Evolutionary conservation across 169 alveolate genomes (phyloP), one percentile per base, ranked within the genome.

Genomic region (Amoebophrya sp.): DNA sequence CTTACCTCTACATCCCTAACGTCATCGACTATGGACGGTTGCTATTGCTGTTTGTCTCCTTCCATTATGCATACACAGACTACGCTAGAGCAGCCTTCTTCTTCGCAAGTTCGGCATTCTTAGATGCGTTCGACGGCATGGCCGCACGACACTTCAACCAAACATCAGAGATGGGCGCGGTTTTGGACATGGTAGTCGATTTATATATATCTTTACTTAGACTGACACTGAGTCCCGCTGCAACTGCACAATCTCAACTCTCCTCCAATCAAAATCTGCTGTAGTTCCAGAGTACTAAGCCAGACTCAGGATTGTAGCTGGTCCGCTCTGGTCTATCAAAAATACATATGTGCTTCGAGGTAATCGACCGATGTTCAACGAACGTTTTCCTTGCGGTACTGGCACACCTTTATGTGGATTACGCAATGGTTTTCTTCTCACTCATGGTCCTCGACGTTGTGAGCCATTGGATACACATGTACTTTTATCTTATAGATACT

Each of bases 121-220:
- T 65, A 29, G 83, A 65, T 36, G 83, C 83, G 38, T 65, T 65
- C 83, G 83, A 65, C 83, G 83, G 83, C 39, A 65, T 65, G 83
- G 83, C 83, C 33, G 83, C 83, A 10, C 2, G 83, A 36, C 36
- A 6, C 36, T 65, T 65, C 33, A 12, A 6, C 36, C 83, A 65
- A 36, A 65, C 33, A 29, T 65, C 83, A 65, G 38, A 65, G 26
- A 29, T 65, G 38, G 83, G 83, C 83, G 83, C 83, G 2, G 83
- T 65, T 10, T 36, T 65, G 83, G 83, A 65, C 26, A 65, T 65
- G 83, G 83, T 65, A 1, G n/a, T n/a, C n/a, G n/a, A n/a, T n/a
- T n/a, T n/a, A n/a, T n/a, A n/a, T n/a, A n/a, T n/a, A n/a, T n/a
- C n/a, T n/a, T n/a, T n/a, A n/a, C n/a, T n/a, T n/a, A n/a, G n/a